These are phyloP conservation scores for Penicillium paradoxum DNA, from an alignment of 495 filamentous ascomycete species.

Conservation along the genomic window DNA sequence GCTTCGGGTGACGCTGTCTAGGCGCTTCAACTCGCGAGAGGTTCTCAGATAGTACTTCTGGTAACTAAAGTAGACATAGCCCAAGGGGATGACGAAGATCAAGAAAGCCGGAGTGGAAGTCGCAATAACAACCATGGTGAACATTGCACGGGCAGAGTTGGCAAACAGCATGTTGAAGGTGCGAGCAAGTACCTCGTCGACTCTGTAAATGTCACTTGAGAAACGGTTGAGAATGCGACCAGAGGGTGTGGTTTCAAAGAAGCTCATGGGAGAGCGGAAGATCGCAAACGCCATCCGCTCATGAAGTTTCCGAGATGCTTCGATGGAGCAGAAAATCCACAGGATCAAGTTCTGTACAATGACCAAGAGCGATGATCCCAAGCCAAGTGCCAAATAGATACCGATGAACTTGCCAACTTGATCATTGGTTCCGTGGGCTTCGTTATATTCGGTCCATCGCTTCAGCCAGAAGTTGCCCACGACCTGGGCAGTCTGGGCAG, in stretches of 20 bases:
- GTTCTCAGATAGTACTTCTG: constrained; percentile 97
- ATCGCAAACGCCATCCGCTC: constrained; percentile 98
- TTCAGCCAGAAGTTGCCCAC: constrained; percentile 90
- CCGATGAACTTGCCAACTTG: constrained; percentile 86
- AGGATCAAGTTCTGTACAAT: constrained; percentile 91
- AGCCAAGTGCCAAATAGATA: constrained; percentile 87
- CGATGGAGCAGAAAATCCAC: constrained; percentile 99
- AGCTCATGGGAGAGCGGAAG: constrained; percentile 97
- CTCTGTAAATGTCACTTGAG: constrained; percentile 92
- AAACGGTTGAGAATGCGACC: constrained; percentile 96
- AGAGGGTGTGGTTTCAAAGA: constrained; percentile 98
- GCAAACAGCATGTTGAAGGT: constrained; percentile 93
- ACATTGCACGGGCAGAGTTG: constrained; percentile 77
- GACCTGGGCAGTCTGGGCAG: constrained; percentile 76
- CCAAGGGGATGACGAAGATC: constrained; percentile 72
- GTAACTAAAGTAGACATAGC: constrained; percentile 81
- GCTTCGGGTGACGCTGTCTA: constrained; percentile 92
- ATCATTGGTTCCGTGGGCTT: constrained; percentile 59
- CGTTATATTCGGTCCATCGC: constrained; percentile 79
- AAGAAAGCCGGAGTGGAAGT: constrained; percentile 76
- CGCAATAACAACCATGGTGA: constrained; percentile 84
- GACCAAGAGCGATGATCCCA: constrained; percentile 81
- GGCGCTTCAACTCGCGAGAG: constrained; percentile 89
- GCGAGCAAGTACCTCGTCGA: constrained; percentile 91
- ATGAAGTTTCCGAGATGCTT: constrained; percentile 94